phyloP scores from a whole-genome alignment of 148 eudicot species.

The Linanthus parryae region DNA sequence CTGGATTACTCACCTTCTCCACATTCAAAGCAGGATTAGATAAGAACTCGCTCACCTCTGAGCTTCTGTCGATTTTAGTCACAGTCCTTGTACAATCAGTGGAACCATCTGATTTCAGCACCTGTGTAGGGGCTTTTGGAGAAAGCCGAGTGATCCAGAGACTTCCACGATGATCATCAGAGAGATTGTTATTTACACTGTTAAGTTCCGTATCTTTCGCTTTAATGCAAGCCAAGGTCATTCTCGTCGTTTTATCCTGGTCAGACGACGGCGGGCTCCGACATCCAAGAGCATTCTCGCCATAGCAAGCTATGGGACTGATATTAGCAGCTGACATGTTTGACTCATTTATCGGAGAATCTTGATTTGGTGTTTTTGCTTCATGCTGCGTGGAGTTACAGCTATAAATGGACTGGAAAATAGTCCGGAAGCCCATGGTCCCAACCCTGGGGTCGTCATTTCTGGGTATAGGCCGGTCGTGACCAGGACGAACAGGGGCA shows the following conservation, averaged over 20 bases:
- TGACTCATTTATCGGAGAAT: conserved; percentile 11
- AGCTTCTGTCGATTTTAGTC: neutral
- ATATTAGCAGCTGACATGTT: neutral
- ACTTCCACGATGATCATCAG: conserved; percentile 23
- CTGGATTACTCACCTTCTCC: conserved; percentile 20
- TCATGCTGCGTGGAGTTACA: conserved; percentile 12
- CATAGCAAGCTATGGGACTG: conserved; percentile 7
- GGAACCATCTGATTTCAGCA: conserved; percentile 7
- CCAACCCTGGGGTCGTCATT: conserved; percentile 7
- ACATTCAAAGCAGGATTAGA: conserved; percentile 10
- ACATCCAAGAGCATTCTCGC: conserved; percentile 3
- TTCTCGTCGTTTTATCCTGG: conserved; percentile 6
- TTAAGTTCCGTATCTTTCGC: conserved; percentile 3
- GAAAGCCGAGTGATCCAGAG: conserved; percentile 47
- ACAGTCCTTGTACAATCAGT: conserved; percentile 3
- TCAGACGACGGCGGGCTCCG: neutral
- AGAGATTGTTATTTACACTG: too few species aligned
- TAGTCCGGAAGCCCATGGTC: conserved; percentile 38
- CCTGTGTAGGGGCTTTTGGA: conserved; percentile 15
- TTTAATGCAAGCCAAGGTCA: neutral
- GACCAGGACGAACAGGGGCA: conserved; percentile 13
- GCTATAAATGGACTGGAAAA: conserved; percentile 41
- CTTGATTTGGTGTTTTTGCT: neutral
- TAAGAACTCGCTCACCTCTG: neutral
- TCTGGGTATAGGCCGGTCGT: conserved; percentile 7